Evolutionary conservation across 73 alveolate species (phyloP), one percentile per base, ranked within the genome.

Genomic region (Tetrahymena thermophila): DNA sequence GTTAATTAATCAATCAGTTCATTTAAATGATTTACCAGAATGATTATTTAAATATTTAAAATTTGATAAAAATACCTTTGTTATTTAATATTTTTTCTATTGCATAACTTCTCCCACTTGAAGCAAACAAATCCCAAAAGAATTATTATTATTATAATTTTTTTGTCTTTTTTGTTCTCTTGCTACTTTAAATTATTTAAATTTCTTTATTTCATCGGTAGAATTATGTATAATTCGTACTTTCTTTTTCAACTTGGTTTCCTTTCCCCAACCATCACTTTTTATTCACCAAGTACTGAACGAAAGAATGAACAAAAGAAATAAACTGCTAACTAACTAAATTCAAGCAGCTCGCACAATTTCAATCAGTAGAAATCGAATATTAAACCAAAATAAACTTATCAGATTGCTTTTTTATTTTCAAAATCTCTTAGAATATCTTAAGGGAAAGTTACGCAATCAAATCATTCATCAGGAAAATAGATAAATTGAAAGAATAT

Each of bases 91-190:
- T 17, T 71, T 71, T 71, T 71, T 71, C 89, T 71, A 71, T 31
- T 71, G 89, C 89, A 71, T 71, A 71, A 71, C 89, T 71, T n/a
- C 89, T 71, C 89, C 89, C 89, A 71, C 89, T 71, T 31, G 89
- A 71, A 71, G 89, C 89, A 71, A 71, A 34, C 89, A 71, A 71
- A 19, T 71, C 89, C 3, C 23, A 71, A 28, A 71, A 71, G 89
- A 71, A 71, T 71, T 71, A 23, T 71, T 71, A 71, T 71, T 71
- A 58, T 11, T 44, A 44, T 44, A 7, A 71, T 19, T 8, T 25
- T 71, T 31, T 71, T 71, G 31, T 19, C 35, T 50, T 50, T 25
- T 28, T 71, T 57, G n/a, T 19, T 56, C 85, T 57, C 14, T 13
- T 31, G 13, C 40, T 28, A n/a, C 0, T 28, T 71, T 31, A 71